Base-by-base conservation (phyloP, 805 yeast species). In the Starmerella apis region DNA sequence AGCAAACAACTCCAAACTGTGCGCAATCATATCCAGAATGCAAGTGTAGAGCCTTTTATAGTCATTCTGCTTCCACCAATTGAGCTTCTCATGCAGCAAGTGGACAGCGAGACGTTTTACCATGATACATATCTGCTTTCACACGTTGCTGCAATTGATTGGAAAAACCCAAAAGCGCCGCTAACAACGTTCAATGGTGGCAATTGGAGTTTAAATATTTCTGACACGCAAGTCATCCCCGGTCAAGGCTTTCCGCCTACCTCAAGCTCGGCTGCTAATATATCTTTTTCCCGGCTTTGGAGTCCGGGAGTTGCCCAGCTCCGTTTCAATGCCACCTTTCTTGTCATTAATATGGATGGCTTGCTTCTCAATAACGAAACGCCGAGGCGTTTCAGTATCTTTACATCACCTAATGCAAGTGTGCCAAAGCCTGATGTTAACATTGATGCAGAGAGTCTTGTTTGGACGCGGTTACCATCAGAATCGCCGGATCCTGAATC, bases 101-200 rank as follows among this genome's bases (percentile, higher is more conserved):
- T 57, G 7, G 46, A 46, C 20, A 31, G 47, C 23, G 54, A 53
- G 10, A 33, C 39, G 27, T 46, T 59, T 10, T 49, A 48, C 22
- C 49, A 45, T 14, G 61, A 59, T 35, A 19, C 37, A 16, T 58
- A 47, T 37, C 30, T 59, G 35, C 54, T 59, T 5, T 50, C 63
- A 18, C 63, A 59, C 33, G 52, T 57, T 8, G 23, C 48, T 2
- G 37, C 33, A 9, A 41, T 39, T n/a, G 16, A 37, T 24, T 28
- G 19, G 48, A 11, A 20, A 13, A 25, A 41, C 11, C 25, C 25
- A 20, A 5, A 11, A 4, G 42, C 31, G 19, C n/a, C 44, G 11
- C 33, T 53, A 4, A 11, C 23, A n/a, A 20, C 48, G 11, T 4
- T 50, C 16, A 50, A 50, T 19, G 54, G 54, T 10, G 30, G 49